Percentiles rank a stretch among this genome's conserved stretches.
phyloP scores from a whole-genome alignment of 2,329 filamentous ascomycete genomes.

The Hymenoscyphus linearis region DNA sequence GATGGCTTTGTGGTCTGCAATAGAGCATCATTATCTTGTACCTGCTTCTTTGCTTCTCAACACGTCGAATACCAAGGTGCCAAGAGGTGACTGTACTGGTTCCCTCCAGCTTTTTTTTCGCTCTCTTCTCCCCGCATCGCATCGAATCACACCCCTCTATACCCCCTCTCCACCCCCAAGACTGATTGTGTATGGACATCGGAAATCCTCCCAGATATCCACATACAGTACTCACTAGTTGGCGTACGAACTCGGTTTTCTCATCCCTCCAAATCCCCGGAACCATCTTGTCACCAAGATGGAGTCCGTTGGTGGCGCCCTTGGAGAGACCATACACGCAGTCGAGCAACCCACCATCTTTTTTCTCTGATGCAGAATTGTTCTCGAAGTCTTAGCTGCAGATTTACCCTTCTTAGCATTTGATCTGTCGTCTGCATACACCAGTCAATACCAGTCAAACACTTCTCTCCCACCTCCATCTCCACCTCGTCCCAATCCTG shows the following conservation, averaged over 20 bases:
- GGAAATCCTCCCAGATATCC: background rate
- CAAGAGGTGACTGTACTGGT: background rate
- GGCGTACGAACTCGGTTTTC: background rate
- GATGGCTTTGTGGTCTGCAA: background rate
- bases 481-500: background rate
- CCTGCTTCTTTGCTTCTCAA: slow-evolving; percentile 11
- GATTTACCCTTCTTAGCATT: background rate
- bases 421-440: background rate
- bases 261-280: background rate
- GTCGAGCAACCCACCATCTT: background rate
- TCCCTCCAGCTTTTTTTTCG: background rate
- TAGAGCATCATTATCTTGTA: slow-evolving; percentile 3
- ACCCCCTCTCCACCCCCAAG: background rate
- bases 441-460: no score
- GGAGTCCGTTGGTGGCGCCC: no score
- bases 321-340: background rate
- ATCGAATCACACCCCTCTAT: background rate
- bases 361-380: background rate
- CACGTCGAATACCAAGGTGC: slow-evolving; percentile 3
- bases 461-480: no score
- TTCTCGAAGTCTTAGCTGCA: slow-evolving; percentile 2
- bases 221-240: background rate
- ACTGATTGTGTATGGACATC: no score
- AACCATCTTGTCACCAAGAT: background rate
- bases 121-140: background rate